phyloP scores from a whole-genome alignment of 176 grass and related monocot species.

The Pontederia crassipes region DNA sequence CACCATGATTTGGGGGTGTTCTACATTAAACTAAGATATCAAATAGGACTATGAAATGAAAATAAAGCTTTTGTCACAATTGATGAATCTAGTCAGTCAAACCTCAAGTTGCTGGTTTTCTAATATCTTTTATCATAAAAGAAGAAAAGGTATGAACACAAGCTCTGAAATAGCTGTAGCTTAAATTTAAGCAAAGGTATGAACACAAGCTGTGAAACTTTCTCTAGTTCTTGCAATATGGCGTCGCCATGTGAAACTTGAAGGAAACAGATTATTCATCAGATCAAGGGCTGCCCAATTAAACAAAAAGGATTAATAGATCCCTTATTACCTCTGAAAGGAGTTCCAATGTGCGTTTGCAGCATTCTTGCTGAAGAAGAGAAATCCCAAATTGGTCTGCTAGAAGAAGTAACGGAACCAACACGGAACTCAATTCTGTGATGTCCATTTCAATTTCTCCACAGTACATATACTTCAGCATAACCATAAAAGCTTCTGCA shows the following conservation, averaged over 20 bases:
- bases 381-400: slow-evolving; percentile 71
- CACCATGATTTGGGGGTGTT: too few relatives aligned
- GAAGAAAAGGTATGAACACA: too few relatives aligned
- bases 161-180: too few relatives aligned
- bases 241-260: neutral
- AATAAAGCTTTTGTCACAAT: too few relatives aligned
- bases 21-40: too few relatives aligned
- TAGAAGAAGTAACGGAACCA: slow-evolving; percentile 63
- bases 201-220: too few relatives aligned
- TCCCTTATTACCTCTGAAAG: slow-evolving; percentile 61
- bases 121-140: too few relatives aligned
- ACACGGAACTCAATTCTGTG: slow-evolving; percentile 27
- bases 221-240: neutral
- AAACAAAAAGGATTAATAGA: neutral
- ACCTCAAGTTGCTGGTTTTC: too few relatives aligned
- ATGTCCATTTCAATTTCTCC: slow-evolving; percentile 47
- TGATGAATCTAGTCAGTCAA: too few relatives aligned
- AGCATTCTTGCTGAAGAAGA: slow-evolving; percentile 81
- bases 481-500: slow-evolving; percentile 53
- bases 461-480: slow-evolving; percentile 82
- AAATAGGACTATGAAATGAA: too few relatives aligned
- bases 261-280: neutral
- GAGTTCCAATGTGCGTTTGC: slow-evolving; percentile 57
- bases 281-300: neutral
- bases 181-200: too few relatives aligned